These are phyloP conservation scores for Cinchona pubescens DNA, from an alignment of 257 asterid genomes.

Conservation along the genomic window DNA sequence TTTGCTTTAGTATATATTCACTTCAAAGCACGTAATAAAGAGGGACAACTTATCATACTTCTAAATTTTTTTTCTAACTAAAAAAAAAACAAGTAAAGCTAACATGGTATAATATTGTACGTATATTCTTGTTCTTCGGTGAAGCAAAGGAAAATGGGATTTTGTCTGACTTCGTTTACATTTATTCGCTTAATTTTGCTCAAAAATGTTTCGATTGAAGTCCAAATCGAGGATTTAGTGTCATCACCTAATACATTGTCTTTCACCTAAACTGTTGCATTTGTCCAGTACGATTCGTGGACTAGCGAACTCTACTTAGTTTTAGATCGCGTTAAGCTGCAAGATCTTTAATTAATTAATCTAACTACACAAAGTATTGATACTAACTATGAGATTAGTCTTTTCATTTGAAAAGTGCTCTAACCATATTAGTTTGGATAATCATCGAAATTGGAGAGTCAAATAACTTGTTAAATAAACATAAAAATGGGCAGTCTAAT, in stretches of 20 bases:
- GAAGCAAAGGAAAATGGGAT: conserved; percentile 38
- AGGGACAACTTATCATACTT: too few relatives aligned
- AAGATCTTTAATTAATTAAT: too few relatives aligned
- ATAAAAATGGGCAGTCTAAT: too few relatives aligned
- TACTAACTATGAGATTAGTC: not conserved
- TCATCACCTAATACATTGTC: conserved; percentile 32
- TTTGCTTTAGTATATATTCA: conserved; percentile 21
- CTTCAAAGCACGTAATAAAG: conserved; percentile 50
- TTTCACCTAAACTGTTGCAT: conserved; percentile 19
- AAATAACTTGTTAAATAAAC: not conserved
- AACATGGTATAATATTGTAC: conserved; percentile 19
- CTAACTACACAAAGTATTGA: not conserved
- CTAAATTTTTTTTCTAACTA: too few relatives aligned
- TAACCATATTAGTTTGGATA: not conserved
- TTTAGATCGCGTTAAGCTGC: not conserved
- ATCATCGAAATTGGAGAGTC: not conserved
- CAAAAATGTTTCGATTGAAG: conserved; percentile 14
- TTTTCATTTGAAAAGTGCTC: not conserved
- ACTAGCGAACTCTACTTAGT: not conserved
- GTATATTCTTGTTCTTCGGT: conserved; percentile 21
- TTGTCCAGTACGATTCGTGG: conserved; percentile 21
- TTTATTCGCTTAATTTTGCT: conserved; percentile 16
- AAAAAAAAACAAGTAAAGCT: too few relatives aligned
- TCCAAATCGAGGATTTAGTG: conserved; percentile 17
- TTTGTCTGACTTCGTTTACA: conserved; percentile 30